Base-by-base conservation (phyloP, 805 yeast species). In the Cyberlindnera petersonii region DNA sequence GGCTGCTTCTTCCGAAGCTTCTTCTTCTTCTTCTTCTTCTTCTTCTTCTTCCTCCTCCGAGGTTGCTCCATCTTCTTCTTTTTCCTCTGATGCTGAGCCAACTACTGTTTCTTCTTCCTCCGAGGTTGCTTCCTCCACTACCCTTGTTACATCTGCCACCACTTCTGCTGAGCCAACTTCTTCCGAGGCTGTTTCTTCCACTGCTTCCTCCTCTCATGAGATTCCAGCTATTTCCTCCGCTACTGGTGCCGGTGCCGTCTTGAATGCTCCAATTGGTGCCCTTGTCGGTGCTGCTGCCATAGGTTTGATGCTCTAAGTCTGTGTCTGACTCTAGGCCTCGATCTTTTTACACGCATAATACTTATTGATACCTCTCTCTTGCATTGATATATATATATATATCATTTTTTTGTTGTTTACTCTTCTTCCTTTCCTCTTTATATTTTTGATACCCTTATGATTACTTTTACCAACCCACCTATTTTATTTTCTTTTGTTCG, bases 231-330 rank as follows among this genome's bases (percentile, higher is more conserved):
- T 48, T 15, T 38, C 49, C 15, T 18, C 49, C 4, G 37, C 43
- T 19, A 37, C 45, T 30, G 52, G 46, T 46, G 62, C 56, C 24
- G 66, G 61, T 43, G 49, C 51, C 26, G 51, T 57, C 23, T 43
- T 65, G 41, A 66, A 65, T 31, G 69, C 69, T 32, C 64, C 65
- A 43, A 46, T 66, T 18, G 62, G 61, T 42, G 72, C 71, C 38
- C 55, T 69, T 22, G 59, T 63, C 26, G 74, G 66, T 52, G 69
- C 63, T 45, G 68, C 48, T 41, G 55, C 49, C 19, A n/a, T 53
- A 26, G 58, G 56, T 20, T 41, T 55, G 21, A 36, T 55, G 35
- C 42, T 50, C 33, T 51, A 43, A 34, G 9, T 13, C 17, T n/a
- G 14, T 4, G 4, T 17, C 31, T 17, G 4, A 26, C 31, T 17